A percentile compares a stretch with the other conserved stretches of the same genome.
These are phyloP conservation scores for Pseudogymnoascus sp. DNA, from an alignment of 2,329 filamentous ascomycete genomes.

Conservation along the genomic window DNA sequence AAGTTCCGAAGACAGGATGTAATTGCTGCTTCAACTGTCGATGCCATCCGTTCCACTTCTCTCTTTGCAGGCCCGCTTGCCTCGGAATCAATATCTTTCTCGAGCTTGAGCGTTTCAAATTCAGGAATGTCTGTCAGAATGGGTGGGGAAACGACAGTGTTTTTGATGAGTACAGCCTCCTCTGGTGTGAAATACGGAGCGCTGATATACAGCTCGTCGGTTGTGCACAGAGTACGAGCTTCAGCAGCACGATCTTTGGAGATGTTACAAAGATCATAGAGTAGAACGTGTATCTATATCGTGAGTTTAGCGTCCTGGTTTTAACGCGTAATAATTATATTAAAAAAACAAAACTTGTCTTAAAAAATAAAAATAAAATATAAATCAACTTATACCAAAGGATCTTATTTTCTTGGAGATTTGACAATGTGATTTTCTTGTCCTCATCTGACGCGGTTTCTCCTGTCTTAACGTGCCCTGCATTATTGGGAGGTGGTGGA, in stretches of 20 bases:
- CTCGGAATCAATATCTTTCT: conserved; percentile 7
- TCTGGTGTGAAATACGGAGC: conserved; percentile 23
- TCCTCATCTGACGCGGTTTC: background rate
- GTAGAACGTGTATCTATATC: conserved; percentile 18
- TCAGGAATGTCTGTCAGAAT: conserved; percentile 14
- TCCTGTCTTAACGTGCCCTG: background rate
- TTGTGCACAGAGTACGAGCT: conserved; percentile 18
- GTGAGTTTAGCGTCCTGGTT: background rate
- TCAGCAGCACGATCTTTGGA: conserved; percentile 16
- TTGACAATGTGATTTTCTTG: background rate
- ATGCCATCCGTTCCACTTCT: conserved; percentile 13
- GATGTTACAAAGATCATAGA: conserved; percentile 23
- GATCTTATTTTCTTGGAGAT: background rate
- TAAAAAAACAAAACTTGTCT: background rate
- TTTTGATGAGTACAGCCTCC: conserved; percentile 20
- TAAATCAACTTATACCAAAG: background rate
- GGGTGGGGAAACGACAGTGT: conserved; percentile 14
- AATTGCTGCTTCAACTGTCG: conserved; percentile 22
- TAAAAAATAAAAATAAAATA: background rate
- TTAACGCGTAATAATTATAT: background rate
- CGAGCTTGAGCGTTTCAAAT: conserved; percentile 7
- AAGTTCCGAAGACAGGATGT: conserved; percentile 21
- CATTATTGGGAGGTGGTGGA: background rate
- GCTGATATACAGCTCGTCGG: conserved; percentile 26
- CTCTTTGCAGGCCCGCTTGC: background rate